A percentile compares a stretch with the other conserved stretches of the same genome.
These are phyloP conservation scores for Podaxis sp. DNA, from an alignment of 768 basidiomycete species.

Conservation along the genomic window DNA sequence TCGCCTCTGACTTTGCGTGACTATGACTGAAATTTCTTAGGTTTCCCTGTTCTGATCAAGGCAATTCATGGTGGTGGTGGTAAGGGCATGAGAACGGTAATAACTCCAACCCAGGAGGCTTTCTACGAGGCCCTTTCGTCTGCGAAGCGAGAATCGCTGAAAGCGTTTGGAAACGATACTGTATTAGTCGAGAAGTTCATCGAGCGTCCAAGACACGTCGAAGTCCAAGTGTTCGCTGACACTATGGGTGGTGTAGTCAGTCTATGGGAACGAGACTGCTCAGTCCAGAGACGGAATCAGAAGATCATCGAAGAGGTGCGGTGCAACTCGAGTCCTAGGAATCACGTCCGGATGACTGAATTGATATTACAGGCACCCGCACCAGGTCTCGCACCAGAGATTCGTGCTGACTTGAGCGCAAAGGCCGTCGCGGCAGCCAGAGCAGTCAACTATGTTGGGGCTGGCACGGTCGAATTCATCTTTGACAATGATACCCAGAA, in stretches of 20 bases:
- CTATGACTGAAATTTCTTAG: slow-evolving; percentile 30
- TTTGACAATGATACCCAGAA: slow-evolving; percentile 86
- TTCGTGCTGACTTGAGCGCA: slow-evolving; percentile 76
- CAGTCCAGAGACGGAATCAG: slow-evolving; percentile 89
- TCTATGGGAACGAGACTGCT: slow-evolving; percentile 95
- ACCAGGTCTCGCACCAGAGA: slow-evolving; percentile 77
- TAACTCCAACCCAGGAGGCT: slow-evolving; percentile 51
- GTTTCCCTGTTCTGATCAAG: slow-evolving; percentile 92
- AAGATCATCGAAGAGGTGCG: slow-evolving; percentile 90
- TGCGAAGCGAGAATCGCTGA: slow-evolving; percentile 87
- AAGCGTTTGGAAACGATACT: slow-evolving; percentile 83
- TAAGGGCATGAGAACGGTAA: slow-evolving; percentile 90
- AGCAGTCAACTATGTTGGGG: slow-evolving; percentile 89
- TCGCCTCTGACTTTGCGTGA: neutral
- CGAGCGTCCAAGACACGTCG: slow-evolving; percentile 83
- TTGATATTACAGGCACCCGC: slow-evolving; percentile 72
- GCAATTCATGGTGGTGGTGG: slow-evolving; percentile 96
- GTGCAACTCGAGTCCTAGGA: neutral
- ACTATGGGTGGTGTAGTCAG: slow-evolving; percentile 77
- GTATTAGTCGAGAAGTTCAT: slow-evolving; percentile 92
- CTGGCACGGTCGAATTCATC: slow-evolving; percentile 96
- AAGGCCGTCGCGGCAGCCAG: slow-evolving; percentile 93
- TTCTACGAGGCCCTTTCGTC: slow-evolving; percentile 81
- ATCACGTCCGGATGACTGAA: neutral
- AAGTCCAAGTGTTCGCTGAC: slow-evolving; percentile 95